Base-by-base conservation (phyloP, 495 filamentous ascomycete species). In the Trichoderma erinaceum region DNA sequence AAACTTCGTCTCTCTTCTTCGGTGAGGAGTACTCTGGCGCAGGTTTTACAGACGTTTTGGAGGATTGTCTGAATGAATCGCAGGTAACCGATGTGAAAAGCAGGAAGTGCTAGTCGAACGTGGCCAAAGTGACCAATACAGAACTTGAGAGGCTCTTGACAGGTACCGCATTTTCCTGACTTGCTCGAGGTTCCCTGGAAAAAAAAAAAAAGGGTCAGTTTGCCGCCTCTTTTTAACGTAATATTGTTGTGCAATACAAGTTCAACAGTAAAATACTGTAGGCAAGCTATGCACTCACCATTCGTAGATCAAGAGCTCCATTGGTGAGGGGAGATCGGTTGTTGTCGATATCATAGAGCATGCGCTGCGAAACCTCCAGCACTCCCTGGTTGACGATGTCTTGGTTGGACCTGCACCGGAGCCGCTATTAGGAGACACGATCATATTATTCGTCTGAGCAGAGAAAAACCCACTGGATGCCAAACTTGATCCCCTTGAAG, bases 41-140 rank as follows among this genome's bases (percentile, higher is more conserved):
- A 94, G 65, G 86, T 84, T 75, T 99, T 99, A 87, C 95, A 99
- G 70, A 99, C 93, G 70, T 92, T 89, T 74, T 97, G 92, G 43
- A 98, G 82, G 58, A 96, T 92, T 21, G 86, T 85, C 68, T 96
- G 92, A 52, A 94, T 91, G 70, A 93, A 89, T 73, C 91, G 93
- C 73, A 98, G 88, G 73, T 97, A 99, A 67, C 95, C 95, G 70
- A 98, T 90, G 74, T 98, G 95, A 72, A 97, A 97, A 35, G 90
- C 90, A 6, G 95, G 95, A 13, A 99, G 83, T 10, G 93, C 91
- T 25, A 99, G 84, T 74, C 89, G 85, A 68, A 98, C 88, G 78
- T 97, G 90, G 50, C 95, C 95, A 70, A 97, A 99, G 78, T 99
- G 95, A 29, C 95, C 95, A 70, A 93, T 93, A 76, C 95, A 99